Evolutionary conservation across 2,329 filamentous ascomycete species (phyloP).

Genomic region (Ceratocystis variospora): DNA sequence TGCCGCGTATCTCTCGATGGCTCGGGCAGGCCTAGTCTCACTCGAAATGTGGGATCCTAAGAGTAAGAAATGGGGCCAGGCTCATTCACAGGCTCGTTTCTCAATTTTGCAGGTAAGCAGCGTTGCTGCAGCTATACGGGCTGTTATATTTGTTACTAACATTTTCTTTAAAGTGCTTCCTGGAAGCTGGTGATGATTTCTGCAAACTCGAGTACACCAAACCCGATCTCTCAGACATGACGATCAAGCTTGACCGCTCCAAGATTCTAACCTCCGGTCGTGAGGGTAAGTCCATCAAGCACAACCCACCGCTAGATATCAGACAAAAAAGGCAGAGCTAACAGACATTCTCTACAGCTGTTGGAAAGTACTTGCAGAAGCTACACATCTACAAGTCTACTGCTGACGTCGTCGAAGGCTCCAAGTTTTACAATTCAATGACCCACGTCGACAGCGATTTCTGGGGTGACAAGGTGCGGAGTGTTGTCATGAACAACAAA

Average conservation of each 20-base stretch:
- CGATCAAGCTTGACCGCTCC: slow-evolving; percentile 66
- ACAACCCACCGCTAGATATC: neutral
- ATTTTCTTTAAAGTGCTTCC: slow-evolving; percentile 44
- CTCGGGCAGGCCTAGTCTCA: slow-evolving; percentile 73
- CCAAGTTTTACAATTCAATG: slow-evolving; percentile 68
- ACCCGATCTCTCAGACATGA: slow-evolving; percentile 66
- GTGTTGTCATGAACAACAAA: slow-evolving; percentile 61
- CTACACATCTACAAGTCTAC: slow-evolving; percentile 87
- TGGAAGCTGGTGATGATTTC: slow-evolving; percentile 75
- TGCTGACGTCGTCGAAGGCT: slow-evolving; percentile 66
- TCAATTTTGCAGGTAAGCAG: slow-evolving; percentile 53
- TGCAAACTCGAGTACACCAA: slow-evolving; percentile 62
- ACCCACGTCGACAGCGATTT: slow-evolving; percentile 69
- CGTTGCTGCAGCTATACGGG: neutral
- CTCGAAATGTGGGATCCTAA: slow-evolving; percentile 94
- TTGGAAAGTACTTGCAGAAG: slow-evolving; percentile 78
- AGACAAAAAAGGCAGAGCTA: slow-evolving; percentile 20
- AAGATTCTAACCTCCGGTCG: slow-evolving; percentile 78
- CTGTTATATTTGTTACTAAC: slow-evolving; percentile 8
- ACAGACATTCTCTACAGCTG: slow-evolving; percentile 35
- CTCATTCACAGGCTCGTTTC: slow-evolving; percentile 83
- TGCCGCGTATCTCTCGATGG: slow-evolving; percentile 82
- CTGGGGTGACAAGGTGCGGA: slow-evolving; percentile 68
- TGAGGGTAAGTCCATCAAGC: slow-evolving; percentile 34
- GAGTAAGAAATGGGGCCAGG: slow-evolving; percentile 79